Conservation (phyloP, 768 basidiomycete genomes). For the Rhodosporidiobolus sp. region DNA sequence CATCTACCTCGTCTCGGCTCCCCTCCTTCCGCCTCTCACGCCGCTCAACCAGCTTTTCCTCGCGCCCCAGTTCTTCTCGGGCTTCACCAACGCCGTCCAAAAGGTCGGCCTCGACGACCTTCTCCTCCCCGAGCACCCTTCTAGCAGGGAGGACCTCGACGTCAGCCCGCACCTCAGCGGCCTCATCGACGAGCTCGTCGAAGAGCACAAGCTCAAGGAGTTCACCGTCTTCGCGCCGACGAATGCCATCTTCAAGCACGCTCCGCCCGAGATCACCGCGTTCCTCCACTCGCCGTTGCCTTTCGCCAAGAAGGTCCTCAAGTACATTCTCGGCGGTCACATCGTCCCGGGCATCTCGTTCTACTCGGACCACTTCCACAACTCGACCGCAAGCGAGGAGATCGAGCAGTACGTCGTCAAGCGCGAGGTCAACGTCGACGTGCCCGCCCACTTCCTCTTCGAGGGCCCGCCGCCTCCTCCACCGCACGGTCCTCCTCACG, state of each 20-base stretch:
- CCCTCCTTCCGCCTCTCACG: constrained; percentile 49
- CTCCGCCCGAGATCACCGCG: constrained; percentile 44
- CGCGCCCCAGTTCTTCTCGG: constrained; percentile 49
- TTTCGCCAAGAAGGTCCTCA: constrained; percentile 40
- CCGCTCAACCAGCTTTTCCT: constrained; percentile 49
- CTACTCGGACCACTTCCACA: constrained; percentile 48
- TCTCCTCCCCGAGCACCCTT: constrained; percentile 21
- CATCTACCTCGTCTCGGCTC: constrained; percentile 47
- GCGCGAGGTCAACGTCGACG: constrained; percentile 16
- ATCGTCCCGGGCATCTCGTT: constrained; percentile 49
- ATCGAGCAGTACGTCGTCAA: background rate
- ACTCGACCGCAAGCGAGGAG: constrained; percentile 11
- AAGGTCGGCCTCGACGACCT: constrained; percentile 44
- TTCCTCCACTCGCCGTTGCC: constrained; percentile 50
- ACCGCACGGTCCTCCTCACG: background rate
- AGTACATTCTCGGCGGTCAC: constrained; percentile 50
- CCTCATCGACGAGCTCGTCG: constrained; percentile 32
- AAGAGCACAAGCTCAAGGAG: constrained; percentile 42
- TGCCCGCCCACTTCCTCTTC: constrained; percentile 13
- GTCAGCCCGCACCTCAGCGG: constrained; percentile 38
- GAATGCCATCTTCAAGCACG: constrained; percentile 24
- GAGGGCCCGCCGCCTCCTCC: background rate
- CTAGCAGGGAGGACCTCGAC: constrained; percentile 8
- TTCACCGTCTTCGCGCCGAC: constrained; percentile 32
- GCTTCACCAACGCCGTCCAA: constrained; percentile 49